These are phyloP conservation scores for Sporisorium exsertum DNA, from an alignment of 1,284 basidiomycete species.

Conservation along the genomic window DNA sequence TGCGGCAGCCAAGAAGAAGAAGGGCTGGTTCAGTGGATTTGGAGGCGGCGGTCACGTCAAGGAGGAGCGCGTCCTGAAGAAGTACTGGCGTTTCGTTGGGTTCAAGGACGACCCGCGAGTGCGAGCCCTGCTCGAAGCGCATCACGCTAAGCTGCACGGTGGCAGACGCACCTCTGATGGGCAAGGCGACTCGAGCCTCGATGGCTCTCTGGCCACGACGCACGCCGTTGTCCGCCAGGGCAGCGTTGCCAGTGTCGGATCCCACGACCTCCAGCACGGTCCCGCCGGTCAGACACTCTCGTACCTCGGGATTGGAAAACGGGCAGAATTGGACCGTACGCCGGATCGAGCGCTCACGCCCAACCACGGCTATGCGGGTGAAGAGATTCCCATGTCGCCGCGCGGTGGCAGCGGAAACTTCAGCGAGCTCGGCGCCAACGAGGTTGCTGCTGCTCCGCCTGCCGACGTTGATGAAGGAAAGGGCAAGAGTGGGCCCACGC, in stretches of 20 bases:
- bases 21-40: slow-evolving; percentile 59
- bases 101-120: slow-evolving; percentile 65
- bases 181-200: slow-evolving; percentile 6
- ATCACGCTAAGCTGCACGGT: slow-evolving; percentile 47
- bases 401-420: slow-evolving; percentile 33
- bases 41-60: slow-evolving; percentile 38
- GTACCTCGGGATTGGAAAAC: slow-evolving; percentile 40
- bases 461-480: slow-evolving; percentile 21
- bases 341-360: slow-evolving; percentile 51
- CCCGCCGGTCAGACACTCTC: slow-evolving; percentile 50
- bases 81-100: slow-evolving; percentile 71
- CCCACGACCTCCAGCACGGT: slow-evolving; percentile 54
- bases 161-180: slow-evolving; percentile 1
- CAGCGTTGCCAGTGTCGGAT: slow-evolving; percentile 40
- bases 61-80: slow-evolving; percentile 63
- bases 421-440: slow-evolving; percentile 27
- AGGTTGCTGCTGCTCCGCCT: slow-evolving; percentile 46
- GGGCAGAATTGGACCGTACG: slow-evolving; percentile 31
- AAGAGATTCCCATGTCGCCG: slow-evolving; percentile 36
- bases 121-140: slow-evolving; percentile 55
- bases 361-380: slow-evolving; percentile 30
- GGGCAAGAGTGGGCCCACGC: slow-evolving; percentile 5
- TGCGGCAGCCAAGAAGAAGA: slow-evolving; percentile 40
- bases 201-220: neutral
- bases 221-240: slow-evolving; percentile 29